phyloP scores from a whole-genome alignment of 306 rosid genomes.

The Glycine latifolia region DNA sequence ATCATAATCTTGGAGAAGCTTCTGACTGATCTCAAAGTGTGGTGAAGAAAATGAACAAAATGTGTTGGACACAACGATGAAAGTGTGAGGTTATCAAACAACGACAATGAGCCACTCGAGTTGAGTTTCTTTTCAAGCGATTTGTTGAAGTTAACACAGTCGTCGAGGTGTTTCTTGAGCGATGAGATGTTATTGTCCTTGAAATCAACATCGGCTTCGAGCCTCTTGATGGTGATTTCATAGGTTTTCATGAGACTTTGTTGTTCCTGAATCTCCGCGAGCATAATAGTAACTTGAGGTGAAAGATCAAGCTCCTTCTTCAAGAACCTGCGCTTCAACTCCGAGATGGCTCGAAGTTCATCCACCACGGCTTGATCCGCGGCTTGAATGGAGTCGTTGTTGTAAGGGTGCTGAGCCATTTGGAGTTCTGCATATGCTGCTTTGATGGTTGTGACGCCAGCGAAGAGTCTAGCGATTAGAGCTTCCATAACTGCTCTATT shows the following conservation, averaged over 20 bases:
- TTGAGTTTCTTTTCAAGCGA: conserved; percentile 67
- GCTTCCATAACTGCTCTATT: conserved; percentile 87
- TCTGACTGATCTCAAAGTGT: conserved; percentile 56
- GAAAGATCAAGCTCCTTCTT: conserved; percentile 84
- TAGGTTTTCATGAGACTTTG: conserved; percentile 88
- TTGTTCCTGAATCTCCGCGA: conserved; percentile 96
- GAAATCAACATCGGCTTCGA: conserved; percentile 62
- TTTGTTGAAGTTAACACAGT: conserved; percentile 52
- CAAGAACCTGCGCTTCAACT: conserved; percentile 71
- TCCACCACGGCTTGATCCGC: conserved; percentile 89
- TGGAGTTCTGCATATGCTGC: conserved; percentile 94
- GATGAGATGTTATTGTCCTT: conserved; percentile 42
- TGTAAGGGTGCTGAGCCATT: conserved; percentile 95
- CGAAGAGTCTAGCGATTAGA: conserved; percentile 82
- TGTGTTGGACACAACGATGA: conserved; percentile 58
- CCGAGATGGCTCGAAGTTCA: conserved; percentile 78
- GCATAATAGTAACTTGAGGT: conserved; percentile 88
- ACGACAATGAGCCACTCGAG: conserved; percentile 69
- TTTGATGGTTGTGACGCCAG: conserved; percentile 88
- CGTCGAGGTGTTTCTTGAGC: conserved; percentile 54
- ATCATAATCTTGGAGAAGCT: conserved; percentile 72
- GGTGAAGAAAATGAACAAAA: conserved; percentile 70
- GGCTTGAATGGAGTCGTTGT: conserved; percentile 71
- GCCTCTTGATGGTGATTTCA: conserved; percentile 74
- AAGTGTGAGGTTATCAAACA: conserved; percentile 59